Base-by-base conservation (phyloP, 2,329 filamentous ascomycete species). In the Aspergillus transmontanensis region DNA sequence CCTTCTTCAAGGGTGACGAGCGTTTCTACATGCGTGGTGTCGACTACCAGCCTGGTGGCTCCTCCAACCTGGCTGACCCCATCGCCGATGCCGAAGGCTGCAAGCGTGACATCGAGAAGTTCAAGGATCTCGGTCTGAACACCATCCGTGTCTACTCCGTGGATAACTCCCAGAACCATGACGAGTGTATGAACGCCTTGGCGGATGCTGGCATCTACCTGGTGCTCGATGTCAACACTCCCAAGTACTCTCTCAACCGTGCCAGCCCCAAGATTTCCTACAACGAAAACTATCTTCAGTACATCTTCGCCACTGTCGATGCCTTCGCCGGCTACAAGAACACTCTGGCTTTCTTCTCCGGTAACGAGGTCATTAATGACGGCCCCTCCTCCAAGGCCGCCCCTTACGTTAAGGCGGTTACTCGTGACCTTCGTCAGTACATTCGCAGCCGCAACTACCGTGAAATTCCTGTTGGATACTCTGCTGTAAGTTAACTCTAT, bases 111-210 rank as follows among this genome's bases (percentile, higher is more conserved):
- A 90, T 97, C 71, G 80, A 82, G 58, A 84, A 92, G 76, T 96
- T 97, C 87, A 87, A 92, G 83, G 86, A 93, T 69, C 85, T 97
- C 57, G 93, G 93, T 56, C 83, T 97, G 81, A 97, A 97, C 84
- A 93, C 93, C 30, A 85, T 97, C 75, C 93, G 94, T 79, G 91
- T 97, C 66, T 97, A 97, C 85, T 93, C 90, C 19, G 89, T 96
- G 69, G 94, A 97, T 84, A 97, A 97, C 85, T 89, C 89, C 57
- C 82, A 84, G 71, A 81, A 90, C 78, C 94, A 97, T 81, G 89
- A 94, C 72, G 85, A 88, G 66, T 97, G 94, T 84, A 97, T 97
- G 94, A 82, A 85, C 64, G 84, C 86, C 53, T 85, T 97, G 65
- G 89, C 88, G 58, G 90, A 91, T 72, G 93, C 92, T 66, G 92